Evolutionary conservation across 768 basidiomycete genomes (phyloP), one percentile per base, ranked within the genome.

Genomic region (Peribolospora baueri): DNA sequence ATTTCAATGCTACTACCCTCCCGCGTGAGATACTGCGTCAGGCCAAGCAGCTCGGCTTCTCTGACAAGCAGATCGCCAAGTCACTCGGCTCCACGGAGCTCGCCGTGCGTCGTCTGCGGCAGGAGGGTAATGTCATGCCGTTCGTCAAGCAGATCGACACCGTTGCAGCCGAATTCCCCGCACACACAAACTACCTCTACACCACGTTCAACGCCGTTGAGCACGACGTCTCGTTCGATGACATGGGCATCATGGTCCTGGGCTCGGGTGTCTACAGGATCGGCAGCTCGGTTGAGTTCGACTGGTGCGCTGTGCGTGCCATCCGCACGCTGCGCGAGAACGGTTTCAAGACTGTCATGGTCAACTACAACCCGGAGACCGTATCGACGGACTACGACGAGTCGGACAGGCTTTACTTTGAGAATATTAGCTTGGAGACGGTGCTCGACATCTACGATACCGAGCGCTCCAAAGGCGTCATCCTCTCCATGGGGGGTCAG

Each of bases 71-170:
- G 65, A 72, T 97, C 48, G 87, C 90, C 13, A 69, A 62, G 42
- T 81, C 79, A 66, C 73, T 95, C 64, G 77, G 80, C 39, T 87
- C 90, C 5, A 93, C 83, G 10, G 91, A 91, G 67, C 78, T 97
- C 46, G 88, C 88, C 47, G 80, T 97, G 40, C 84, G 91, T 56
- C 76, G 82, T 46, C 73, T 88, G 52, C 82, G 91, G 55, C 81
- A 85, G 65, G 91, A 97, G 68, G 68, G 70, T 50, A 76, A 75
- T 42, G 81, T 97, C 62, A 73, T 74, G 9, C 90, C 90, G 0
- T 91, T 86, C 66, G 83, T 93, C 69, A 97, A 97, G 73, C 91
- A 97, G 66, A 98, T 95, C 67, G 93, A 98, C 63, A 97, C 93
- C 0, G 90, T 97, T 54, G 93, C 93, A 8, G 91, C 93, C 39